These are phyloP conservation scores for Astrocystis sublimbata DNA, from an alignment of 495 filamentous ascomycete genomes.

Conservation along the genomic window DNA sequence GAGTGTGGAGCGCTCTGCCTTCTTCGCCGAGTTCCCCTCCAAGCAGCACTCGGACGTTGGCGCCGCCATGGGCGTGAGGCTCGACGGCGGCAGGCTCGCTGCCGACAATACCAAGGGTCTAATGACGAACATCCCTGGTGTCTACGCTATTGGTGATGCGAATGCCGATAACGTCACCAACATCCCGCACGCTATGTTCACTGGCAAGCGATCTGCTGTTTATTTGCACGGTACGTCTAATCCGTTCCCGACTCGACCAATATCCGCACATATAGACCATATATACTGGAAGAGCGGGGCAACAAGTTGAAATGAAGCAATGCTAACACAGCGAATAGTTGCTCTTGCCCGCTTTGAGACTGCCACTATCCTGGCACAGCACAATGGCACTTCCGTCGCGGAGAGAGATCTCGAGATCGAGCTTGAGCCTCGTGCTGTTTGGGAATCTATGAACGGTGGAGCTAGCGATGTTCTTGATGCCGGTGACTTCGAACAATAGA, in stretches of 20 bases:
- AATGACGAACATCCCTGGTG: constrained; percentile 49
- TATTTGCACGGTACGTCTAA: constrained; percentile 53
- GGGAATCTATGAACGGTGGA: constrained; percentile 31
- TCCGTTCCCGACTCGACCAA: neutral
- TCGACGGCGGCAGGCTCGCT: constrained; percentile 48
- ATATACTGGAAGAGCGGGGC: too few species aligned
- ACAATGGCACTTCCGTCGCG: constrained; percentile 18
- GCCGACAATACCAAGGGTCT: constrained; percentile 39
- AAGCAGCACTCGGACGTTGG: constrained; percentile 43
- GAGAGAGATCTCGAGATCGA: constrained; percentile 24
- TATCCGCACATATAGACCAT: neutral
- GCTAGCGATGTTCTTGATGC: constrained; percentile 28
- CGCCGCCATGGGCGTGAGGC: constrained; percentile 42
- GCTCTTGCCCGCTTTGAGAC: constrained; percentile 32
- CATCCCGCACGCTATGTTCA: constrained; percentile 61
- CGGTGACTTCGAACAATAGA: constrained; percentile 28
- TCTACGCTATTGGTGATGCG: constrained; percentile 58
- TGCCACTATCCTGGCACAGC: constrained; percentile 20
- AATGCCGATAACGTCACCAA: constrained; percentile 60
- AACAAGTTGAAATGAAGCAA: neutral
- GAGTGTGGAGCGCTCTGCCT: constrained; percentile 46
- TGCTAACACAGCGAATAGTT: constrained; percentile 24
- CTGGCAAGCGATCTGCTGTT: constrained; percentile 57
- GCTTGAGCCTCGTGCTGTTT: constrained; percentile 28
- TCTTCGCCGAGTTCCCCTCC: constrained; percentile 52